Conservation (phyloP, 23 red algal species). For the Agarophyton chilense region DNA sequence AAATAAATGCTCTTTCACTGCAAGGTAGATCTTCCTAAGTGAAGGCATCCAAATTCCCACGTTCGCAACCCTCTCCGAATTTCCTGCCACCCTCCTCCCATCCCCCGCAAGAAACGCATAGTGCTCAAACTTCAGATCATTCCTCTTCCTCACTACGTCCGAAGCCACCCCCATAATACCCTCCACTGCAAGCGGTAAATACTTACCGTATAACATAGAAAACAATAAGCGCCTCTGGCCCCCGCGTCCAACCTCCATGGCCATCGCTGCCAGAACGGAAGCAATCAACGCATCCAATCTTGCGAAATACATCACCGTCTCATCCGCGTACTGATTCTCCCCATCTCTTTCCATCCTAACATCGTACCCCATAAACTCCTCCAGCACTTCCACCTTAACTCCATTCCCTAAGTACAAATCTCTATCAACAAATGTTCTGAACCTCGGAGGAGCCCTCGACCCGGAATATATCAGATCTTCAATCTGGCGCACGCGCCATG, state of each 20-base stretch:
- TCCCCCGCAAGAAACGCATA: too few relatives aligned
- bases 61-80: background rate
- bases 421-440: background rate
- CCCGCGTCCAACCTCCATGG: background rate
- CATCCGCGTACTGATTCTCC: background rate
- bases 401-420: background rate
- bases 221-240: background rate
- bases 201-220: background rate
- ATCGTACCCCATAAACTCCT: background rate
- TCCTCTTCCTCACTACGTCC: too few relatives aligned
- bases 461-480: background rate
- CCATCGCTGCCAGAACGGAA: background rate
- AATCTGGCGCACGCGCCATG: background rate
- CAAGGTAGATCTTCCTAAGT: background rate
- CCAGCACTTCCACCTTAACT: background rate
- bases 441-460: background rate
- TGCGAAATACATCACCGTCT: background rate
- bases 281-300: background rate
- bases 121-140: too few relatives aligned
- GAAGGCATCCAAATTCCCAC: background rate
- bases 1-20: background rate
- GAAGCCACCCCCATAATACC: too few relatives aligned
- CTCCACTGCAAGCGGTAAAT: too few relatives aligned
- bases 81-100: background rate
- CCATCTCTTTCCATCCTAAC: background rate